These are phyloP conservation scores for Prunus campanulata DNA, from an alignment of 306 rosid genomes.

Conservation along the genomic window DNA sequence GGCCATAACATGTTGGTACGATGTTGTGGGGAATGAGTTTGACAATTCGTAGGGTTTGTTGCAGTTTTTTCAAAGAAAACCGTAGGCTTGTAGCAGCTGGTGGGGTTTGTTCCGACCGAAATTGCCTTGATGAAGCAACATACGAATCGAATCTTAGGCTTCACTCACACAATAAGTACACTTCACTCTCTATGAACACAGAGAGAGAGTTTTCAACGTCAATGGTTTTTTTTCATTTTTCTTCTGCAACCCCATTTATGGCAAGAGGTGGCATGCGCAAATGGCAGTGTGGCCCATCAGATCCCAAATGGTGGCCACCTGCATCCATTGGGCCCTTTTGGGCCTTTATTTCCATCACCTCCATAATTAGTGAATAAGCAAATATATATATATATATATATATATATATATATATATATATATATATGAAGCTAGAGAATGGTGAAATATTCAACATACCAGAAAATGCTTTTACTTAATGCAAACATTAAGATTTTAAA, in stretches of 20 bases:
- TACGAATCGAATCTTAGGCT: conserved; percentile 15
- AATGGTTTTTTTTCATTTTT: background rate
- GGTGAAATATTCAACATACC: too few species aligned
- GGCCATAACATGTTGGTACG: background rate
- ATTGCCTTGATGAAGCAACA: conserved; percentile 3
- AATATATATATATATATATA: too few species aligned
- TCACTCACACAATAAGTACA: conserved; percentile 7
- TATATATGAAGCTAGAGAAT: too few species aligned
- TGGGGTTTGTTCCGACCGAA: conserved; percentile 29
- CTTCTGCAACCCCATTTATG: conserved; percentile 22
- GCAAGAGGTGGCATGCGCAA: conserved; percentile 9
- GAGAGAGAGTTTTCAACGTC: conserved; percentile 18
- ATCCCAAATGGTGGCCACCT: conserved; percentile 19
- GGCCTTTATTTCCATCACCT: conserved; percentile 20
- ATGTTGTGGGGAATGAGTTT: conserved; percentile 1
- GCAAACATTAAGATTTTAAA: too few species aligned
- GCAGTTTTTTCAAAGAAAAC: too few species aligned
- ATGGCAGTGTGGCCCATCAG: conserved; percentile 26
- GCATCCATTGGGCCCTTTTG: conserved; percentile 30
- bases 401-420: too few species aligned
- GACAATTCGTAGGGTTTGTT: conserved; percentile 8
- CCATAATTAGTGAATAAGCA: too few species aligned
- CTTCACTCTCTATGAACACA: background rate
- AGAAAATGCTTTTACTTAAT: too few species aligned
- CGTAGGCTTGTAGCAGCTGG: background rate